phyloP scores from a whole-genome alignment of 306 rosid species.

The Inga laurina region DNA sequence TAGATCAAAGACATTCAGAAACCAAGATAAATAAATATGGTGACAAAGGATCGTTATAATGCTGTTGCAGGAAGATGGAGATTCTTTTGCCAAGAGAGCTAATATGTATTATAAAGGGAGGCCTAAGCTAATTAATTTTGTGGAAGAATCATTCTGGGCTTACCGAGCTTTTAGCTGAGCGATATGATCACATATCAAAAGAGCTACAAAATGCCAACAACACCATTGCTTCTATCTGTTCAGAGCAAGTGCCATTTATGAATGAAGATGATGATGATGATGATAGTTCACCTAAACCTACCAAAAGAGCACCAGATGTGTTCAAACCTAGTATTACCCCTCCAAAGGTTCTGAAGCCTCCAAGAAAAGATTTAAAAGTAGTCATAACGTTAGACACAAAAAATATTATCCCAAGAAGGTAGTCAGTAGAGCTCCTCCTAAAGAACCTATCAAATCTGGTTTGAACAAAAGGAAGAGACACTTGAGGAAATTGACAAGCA shows the following conservation, averaged over 20 bases:
- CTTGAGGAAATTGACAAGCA: constrained; percentile 68
- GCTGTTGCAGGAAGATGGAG: constrained; percentile 84
- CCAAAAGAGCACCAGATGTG: constrained; percentile 47
- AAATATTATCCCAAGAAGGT: constrained; percentile 47
- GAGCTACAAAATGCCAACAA: constrained; percentile 96
- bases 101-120: constrained; percentile 96
- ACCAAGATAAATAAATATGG: no score
- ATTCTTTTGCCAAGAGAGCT: constrained; percentile 96
- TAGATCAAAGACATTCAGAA: no score
- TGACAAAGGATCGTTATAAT: no score
- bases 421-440: constrained; percentile 9
- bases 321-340: constrained; percentile 39
- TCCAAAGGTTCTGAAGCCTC: constrained; percentile 61
- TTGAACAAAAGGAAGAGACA: constrained; percentile 66
- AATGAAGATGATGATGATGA: constrained; percentile 84
- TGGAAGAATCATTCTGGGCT: constrained; percentile 83
- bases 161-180: constrained; percentile 87
- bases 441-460: constrained; percentile 62
- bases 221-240: constrained; percentile 84
- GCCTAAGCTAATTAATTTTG: constrained; percentile 81
- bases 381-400: constrained; percentile 47
- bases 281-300: constrained; percentile 39
- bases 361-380: constrained; percentile 57
- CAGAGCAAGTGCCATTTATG: constrained; percentile 89
- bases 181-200: constrained; percentile 91